Evolutionary conservation across 495 filamentous ascomycete species (phyloP), one percentile per base, ranked within the genome.

Genomic region (Aspergillus affinis): DNA sequence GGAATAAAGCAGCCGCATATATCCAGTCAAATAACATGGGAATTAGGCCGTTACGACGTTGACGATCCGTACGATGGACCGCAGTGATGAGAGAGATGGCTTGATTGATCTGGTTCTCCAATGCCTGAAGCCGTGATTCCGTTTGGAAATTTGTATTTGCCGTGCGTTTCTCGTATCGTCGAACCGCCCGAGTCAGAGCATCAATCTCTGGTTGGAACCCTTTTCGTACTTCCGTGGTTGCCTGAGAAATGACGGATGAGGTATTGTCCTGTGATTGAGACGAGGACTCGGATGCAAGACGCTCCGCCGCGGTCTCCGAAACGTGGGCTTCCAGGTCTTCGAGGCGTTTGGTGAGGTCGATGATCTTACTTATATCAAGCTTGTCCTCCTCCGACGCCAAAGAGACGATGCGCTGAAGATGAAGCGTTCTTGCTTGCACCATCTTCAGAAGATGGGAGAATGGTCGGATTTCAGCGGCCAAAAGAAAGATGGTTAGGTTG

Each of bases 161-260:
- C 12, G 87, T 85, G 58, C 91, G 88, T 71, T 96, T 97, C 76
- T 98, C 94, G 63, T 97, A 97, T n/a, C 91, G 86, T 15, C 94
- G 83, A 29, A 98, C 88, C 0, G 94, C 94, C 19, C 94, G 88
- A 59, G 90, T 93, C 41, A 98, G 75, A 4, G 91, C 90, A 62
- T 98, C 94, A 29, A 97, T 80, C 48, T 97, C 91, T 1, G 91
- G 86, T 46, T 91, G 89, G 19, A 94, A 70, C 15, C 72, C 72
- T 54, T 83, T 84, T 41, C 85, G 84, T 8, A 91, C 80, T 59
- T 90, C 86, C 2, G 78, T 75, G 0, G 81, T 78, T 12, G 93
- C 72, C 17, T 82, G 79, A 2, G 78, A 64, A 8, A 77, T 68
- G 2, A 74, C 19, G 23, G 78, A 66, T 59, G 69, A 69, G 51